Percentiles rank a stretch among this genome's conserved stretches.
phyloP scores from a whole-genome alignment of 179 eudicot genomes.

The Nepenthes alata region DNA sequence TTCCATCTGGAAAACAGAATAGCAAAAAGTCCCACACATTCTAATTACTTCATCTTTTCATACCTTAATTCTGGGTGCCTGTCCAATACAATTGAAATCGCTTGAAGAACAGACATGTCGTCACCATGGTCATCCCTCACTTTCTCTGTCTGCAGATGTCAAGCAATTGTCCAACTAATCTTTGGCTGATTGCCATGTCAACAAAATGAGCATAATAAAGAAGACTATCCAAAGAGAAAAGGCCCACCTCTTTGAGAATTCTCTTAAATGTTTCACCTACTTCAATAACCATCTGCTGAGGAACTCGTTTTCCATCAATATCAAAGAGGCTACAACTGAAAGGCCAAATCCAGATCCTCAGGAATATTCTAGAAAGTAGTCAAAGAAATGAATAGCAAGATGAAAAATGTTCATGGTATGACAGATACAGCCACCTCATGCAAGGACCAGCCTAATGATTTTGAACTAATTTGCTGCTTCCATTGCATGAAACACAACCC shows the following conservation, averaged over 20 bases:
- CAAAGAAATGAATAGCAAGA: constrained; percentile 1
- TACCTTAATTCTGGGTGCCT: constrained; percentile 81
- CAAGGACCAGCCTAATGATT: background rate
- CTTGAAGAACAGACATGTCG: constrained; percentile 84
- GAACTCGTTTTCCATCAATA: constrained; percentile 65
- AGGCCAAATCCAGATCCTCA: constrained; percentile 16
- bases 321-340: constrained; percentile 70
- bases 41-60: background rate
- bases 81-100: constrained; percentile 73
- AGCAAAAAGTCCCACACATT: background rate
- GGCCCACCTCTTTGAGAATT: constrained; percentile 70
- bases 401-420: background rate
- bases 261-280: constrained; percentile 66
- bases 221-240: background rate
- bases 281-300: constrained; percentile 68
- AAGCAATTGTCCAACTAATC: constrained; percentile 10
- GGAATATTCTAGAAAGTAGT: constrained; percentile 3
- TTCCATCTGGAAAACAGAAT: background rate
- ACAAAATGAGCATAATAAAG: background rate
- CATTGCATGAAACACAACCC: too few species aligned
- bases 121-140: constrained; percentile 60
- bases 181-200: background rate
- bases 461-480: too few species aligned
- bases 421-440: background rate
- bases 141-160: constrained; percentile 49